A percentile compares a stretch with the other conserved stretches of the same genome.
Conservation (phyloP, 768 basidiomycete genomes). For the Clitopilus passeckerianus region DNA sequence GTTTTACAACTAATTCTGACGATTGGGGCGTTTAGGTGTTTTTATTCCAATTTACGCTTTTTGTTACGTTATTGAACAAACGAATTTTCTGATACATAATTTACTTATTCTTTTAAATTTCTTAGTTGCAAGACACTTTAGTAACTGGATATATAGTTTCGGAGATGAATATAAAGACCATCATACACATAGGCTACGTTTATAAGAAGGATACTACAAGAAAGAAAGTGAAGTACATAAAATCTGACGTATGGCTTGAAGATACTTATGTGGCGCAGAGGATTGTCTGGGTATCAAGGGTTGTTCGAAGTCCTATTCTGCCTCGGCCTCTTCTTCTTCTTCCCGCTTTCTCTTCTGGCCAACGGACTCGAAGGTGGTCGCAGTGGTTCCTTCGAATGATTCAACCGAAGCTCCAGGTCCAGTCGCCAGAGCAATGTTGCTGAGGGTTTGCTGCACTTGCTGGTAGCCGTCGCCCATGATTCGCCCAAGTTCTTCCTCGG, state of each 20-base stretch:
- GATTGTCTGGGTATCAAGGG: too few relatives aligned
- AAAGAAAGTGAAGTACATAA: too few relatives aligned
- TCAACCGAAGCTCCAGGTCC: neutral
- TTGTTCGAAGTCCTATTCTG: neutral
- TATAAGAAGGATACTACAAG: too few relatives aligned
- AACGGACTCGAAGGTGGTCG: neutral
- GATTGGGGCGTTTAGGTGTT: neutral
- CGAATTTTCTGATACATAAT: neutral
- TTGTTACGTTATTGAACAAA: neutral
- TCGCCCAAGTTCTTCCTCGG: neutral
- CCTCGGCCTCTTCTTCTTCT: neutral
- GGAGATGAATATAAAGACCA: neutral
- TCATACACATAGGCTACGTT: neutral
- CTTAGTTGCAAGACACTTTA: neutral
- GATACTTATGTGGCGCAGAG: too few relatives aligned
- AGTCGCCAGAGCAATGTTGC: neutral
- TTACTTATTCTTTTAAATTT: neutral
- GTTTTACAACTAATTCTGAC: neutral
- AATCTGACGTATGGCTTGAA: too few relatives aligned
- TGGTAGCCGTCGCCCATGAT: neutral
- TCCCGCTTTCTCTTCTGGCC: neutral
- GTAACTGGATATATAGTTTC: neutral
- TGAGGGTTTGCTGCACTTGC: neutral
- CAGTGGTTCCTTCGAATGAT: neutral
- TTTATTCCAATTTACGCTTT: neutral